Percentiles rank a stretch among this genome's conserved stretches.
These are phyloP conservation scores for Spiraea crenata DNA, from an alignment of 331 rosid species.

Conservation along the genomic window DNA sequence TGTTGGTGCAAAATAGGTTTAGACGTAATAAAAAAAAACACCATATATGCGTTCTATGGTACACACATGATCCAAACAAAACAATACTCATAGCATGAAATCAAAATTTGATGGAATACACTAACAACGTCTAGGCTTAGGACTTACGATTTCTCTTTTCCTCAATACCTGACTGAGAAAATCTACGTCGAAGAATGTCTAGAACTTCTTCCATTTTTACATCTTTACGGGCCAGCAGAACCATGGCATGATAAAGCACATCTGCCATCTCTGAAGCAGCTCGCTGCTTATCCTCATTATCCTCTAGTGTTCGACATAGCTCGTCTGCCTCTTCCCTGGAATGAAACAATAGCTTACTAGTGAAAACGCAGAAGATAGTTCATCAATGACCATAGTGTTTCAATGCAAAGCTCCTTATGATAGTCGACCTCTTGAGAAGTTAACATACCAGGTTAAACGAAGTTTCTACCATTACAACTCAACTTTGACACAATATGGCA, in stretches of 20 bases:
- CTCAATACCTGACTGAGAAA: conserved; percentile 86
- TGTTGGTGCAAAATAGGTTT: too few relatives aligned
- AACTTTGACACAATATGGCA: neutral
- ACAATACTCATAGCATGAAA: too few relatives aligned
- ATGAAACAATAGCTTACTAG: neutral
- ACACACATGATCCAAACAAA: too few relatives aligned
- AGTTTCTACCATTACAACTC: neutral
- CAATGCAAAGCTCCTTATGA: neutral
- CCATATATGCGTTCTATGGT: too few relatives aligned
- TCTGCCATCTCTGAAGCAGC: conserved; percentile 95
- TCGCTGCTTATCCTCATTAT: conserved; percentile 58
- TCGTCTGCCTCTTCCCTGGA: conserved; percentile 84
- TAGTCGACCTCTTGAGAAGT: neutral
- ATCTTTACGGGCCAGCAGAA: conserved; percentile 58
- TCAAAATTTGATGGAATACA: neutral
- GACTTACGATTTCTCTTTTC: conserved; percentile 51
- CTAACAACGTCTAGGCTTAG: neutral
- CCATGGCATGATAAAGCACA: conserved; percentile 82
- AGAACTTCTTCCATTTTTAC: conserved; percentile 86
- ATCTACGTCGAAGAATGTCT: conserved; percentile 61
- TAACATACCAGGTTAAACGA: neutral
- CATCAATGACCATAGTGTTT: neutral
- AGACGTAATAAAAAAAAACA: too few relatives aligned
- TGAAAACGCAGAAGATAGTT: neutral
- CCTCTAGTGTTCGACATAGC: conserved; percentile 77